Evolutionary conservation across 164 flowering plant species (phyloP).

Genomic region (Vitis riparia): DNA sequence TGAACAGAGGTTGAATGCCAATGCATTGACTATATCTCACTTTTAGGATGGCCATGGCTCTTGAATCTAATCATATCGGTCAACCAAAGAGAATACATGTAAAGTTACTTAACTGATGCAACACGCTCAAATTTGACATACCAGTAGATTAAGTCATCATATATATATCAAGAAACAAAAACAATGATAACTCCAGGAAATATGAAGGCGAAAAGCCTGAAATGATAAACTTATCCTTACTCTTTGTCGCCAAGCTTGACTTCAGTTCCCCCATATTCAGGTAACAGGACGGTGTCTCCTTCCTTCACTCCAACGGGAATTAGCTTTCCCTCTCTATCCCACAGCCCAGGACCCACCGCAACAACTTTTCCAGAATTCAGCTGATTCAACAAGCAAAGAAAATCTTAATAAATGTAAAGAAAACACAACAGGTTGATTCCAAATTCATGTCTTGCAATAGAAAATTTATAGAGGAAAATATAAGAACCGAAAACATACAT

Average conservation of each 20-base stretch:
- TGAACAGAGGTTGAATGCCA: no score
- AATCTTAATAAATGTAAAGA: neutral
- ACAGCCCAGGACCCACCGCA: constrained; percentile 59
- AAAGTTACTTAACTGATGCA: neutral
- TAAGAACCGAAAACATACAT: neutral
- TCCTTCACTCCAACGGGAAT: constrained; percentile 51
- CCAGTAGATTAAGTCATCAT: no score
- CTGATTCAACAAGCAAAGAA: constrained; percentile 20
- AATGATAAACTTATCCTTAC: constrained; percentile 21
- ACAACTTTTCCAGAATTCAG: constrained; percentile 58
- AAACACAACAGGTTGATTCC: neutral
- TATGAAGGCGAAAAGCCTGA: neutral
- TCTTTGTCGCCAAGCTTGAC: constrained; percentile 53
- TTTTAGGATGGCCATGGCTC: no score
- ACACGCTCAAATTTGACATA: no score
- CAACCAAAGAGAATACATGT: neutral
- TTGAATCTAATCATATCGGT: no score
- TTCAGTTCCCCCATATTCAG: constrained; percentile 59
- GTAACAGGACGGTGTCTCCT: constrained; percentile 57
- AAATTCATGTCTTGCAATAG: neutral
- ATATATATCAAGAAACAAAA: neutral
- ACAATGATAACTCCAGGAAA: neutral
- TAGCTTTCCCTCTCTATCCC: constrained; percentile 35
- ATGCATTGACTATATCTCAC: no score
- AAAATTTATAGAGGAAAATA: neutral